Base-by-base conservation (phyloP, 2,329 filamentous ascomycete species). In the Diaporthe sp. region DNA sequence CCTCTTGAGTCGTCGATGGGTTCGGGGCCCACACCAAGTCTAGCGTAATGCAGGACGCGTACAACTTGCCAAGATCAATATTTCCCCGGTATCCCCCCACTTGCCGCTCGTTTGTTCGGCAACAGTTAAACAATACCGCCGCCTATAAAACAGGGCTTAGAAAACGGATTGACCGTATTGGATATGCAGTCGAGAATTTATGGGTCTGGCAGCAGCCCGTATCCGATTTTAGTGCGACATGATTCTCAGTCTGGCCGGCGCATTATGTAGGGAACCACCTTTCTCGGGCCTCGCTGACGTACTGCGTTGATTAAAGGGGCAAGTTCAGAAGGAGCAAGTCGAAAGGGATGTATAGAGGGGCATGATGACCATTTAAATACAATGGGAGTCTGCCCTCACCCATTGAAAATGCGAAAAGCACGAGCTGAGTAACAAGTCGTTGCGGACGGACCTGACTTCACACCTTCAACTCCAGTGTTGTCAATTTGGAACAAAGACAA, bases 1-100 rank as follows among this genome's bases (percentile, higher is more conserved):
- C 25, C 25, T 61, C 3, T 22, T n/a, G 56, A 19, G 37, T 61
- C 35, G 6, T 42, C 13, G n/a, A 42, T 13, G 56, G n/a, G 35
- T 25, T n/a, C 56, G 19, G 7, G 56, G 39, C 39, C 56, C 56
- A 37, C 56, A 27, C 35, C 27, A 19, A 42, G 37, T 5, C 56
- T 61, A 27, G n/a, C 56, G 56, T 61, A 61, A 61, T 61, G 55
- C 56, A 61, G 35, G 56, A 61, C 56, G 56, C 56, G 56, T 61
- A 61, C 56, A 42, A 61, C 56, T 61, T 6, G 56, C 35, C 56
- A 27, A 42, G 56, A 27, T 6, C 56, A 42, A 39, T 3, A 35
- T 42, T 27, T 8, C 37, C n/a, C 56, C 32, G 35, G 22, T 4
- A n/a, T 42, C 35, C 56, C 56, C 56, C 56, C 56, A 61, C 56